Conservation (phyloP, 2,329 filamentous ascomycete genomes). For the Helotiales sp. region DNA sequence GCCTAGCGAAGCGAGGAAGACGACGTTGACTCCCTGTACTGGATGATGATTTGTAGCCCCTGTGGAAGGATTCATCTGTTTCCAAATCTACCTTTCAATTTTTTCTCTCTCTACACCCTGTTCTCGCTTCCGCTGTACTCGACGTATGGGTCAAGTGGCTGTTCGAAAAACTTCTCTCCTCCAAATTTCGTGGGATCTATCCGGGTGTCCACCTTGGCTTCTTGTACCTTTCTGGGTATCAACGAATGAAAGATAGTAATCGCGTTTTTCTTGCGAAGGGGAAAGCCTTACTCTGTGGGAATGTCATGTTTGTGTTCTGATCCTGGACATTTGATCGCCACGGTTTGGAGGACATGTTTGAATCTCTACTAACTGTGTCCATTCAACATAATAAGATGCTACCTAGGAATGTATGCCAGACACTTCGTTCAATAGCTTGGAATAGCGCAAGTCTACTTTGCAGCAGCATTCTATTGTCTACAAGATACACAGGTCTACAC, state of each 20-base stretch:
- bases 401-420: background rate
- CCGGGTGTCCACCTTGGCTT: background rate
- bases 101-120: background rate
- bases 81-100: background rate
- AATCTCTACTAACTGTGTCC: no score
- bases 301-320: background rate
- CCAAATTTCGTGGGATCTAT: no score
- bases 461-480: no score
- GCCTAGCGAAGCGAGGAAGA: background rate
- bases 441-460: no score
- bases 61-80: background rate
- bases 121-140: no score
- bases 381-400: no score
- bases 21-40: background rate
- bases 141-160: no score
- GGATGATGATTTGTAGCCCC: no score
- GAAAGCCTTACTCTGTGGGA: no score
- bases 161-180: no score
- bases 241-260: background rate
- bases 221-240: background rate
- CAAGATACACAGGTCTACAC: no score
- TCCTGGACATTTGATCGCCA: background rate
- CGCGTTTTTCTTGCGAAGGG: no score
- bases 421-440: background rate
- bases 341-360: background rate